These are phyloP conservation scores for Eucalyptus dawsonii DNA, from an alignment of 345 rosid species.

Conservation along the genomic window DNA sequence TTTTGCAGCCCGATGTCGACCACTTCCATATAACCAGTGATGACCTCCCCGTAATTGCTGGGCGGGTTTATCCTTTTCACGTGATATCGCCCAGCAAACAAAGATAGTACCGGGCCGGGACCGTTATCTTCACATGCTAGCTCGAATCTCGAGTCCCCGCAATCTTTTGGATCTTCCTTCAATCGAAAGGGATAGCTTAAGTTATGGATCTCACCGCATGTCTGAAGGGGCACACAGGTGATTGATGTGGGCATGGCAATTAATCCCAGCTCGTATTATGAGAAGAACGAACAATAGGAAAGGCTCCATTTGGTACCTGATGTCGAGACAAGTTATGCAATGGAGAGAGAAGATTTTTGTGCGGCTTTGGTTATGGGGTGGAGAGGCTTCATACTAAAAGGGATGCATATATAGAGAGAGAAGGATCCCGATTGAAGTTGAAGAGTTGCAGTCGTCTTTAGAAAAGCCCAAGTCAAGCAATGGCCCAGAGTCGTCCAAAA, in stretches of 20 bases:
- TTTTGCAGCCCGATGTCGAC: background rate
- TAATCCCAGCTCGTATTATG: background rate
- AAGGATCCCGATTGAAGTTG: background rate
- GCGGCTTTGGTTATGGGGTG: background rate
- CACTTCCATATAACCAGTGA: background rate
- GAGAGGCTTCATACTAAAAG: background rate
- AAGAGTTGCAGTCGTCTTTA: background rate
- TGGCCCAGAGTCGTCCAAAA: background rate
- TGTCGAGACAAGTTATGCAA: background rate
- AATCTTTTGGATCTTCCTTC: background rate
- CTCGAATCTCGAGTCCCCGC: background rate
- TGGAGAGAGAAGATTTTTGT: background rate
- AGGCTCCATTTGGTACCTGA: background rate
- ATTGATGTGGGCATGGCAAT: background rate
- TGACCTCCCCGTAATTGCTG: background rate
- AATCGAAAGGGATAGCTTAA: background rate
- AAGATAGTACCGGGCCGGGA: background rate
- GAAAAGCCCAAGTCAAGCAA: background rate
- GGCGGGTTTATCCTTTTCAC: background rate
- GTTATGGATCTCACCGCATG: background rate
- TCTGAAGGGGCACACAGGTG: background rate
- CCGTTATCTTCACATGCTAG: background rate
- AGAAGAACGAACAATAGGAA: background rate
- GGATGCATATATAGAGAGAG: background rate
- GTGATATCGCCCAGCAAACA: background rate